Base-by-base conservation (phyloP, 768 basidiomycete species). In the Suillus variegatus region DNA sequence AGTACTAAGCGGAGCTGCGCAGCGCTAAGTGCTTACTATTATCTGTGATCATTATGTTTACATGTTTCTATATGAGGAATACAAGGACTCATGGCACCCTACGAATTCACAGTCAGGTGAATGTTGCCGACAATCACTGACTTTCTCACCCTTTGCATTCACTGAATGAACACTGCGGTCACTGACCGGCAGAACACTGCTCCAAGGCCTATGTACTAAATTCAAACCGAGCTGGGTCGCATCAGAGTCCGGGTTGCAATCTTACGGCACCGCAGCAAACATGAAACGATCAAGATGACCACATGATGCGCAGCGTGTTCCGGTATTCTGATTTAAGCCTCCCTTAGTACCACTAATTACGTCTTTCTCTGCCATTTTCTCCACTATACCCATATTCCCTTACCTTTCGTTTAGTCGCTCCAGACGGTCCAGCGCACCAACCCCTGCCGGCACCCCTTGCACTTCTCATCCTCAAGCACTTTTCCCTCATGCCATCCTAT, bases 401-500 rank as follows among this genome's bases (percentile, higher is more conserved):
- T 9, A 9, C 51, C 9, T 32, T 32, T 32, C 16, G 2, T 36
- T 51, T 28, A 22, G n/a, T 47, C 13, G 12, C n/a, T 47, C 6
- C n/a, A n/a, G 12, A 47, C 28, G 8, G 7, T 0, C 51, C 25
- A 12, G 55, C 6, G 35, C 54, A 18, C 9, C 56, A 40, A 58
- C 38, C 52, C 32, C 16, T 41, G 57, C 38, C 18, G 28, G 6
- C 10, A 25, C 58, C 1, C 51, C 56, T 44, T 65, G 44, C 66
- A 35, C 41, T 38, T 32, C 44, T 51, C 58, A n/a, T 46, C 43
- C 10, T 54, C 43, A 32, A 28, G 35, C 44, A 43, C 61, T 20
- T 54, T 60, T n/a, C 38, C 32, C 60, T 22, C 25, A 76, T 77
- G 74, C 12, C 64, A 55, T 71, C 69, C 41, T 67, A 63, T 54